Evolutionary conservation across 1,139 yeast genomes (phyloP).

Genomic region (Starmera stellimalicola): DNA sequence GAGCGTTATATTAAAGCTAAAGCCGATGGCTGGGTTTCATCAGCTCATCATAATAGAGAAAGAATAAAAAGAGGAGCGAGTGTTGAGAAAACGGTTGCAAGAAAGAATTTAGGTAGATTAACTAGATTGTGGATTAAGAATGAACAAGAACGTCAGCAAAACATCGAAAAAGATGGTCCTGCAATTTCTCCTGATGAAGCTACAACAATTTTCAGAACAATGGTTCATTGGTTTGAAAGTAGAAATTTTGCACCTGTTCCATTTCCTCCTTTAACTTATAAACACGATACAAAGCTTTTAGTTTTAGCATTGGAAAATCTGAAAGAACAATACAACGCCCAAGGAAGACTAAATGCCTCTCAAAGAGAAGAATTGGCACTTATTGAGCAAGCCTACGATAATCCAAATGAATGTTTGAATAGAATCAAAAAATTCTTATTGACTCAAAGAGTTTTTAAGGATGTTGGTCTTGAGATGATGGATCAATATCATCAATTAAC

Average conservation of each 20-base stretch:
- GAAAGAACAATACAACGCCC: conserved; percentile 77
- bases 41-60: conserved; percentile 88
- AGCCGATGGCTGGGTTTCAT: conserved; percentile 95
- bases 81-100: conserved; percentile 89
- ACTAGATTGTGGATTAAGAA: conserved; percentile 88
- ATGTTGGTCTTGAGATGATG: conserved; percentile 82
- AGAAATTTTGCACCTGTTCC: conserved; percentile 83
- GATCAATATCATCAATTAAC: conserved; percentile 78
- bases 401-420: conserved; percentile 87
- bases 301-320: conserved; percentile 84
- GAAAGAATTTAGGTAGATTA: conserved; percentile 83
- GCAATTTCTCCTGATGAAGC: conserved; percentile 83
- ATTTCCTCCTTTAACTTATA: conserved; percentile 86
- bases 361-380: conserved; percentile 90
- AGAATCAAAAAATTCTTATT: conserved; percentile 74
- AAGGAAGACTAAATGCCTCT: conserved; percentile 71
- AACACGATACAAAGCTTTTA: conserved; percentile 85
- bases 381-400: conserved; percentile 94
- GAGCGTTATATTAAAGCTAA: conserved; percentile 87
- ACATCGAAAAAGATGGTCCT: conserved; percentile 81
- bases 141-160: conserved; percentile 83
- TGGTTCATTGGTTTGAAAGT: conserved; percentile 91
- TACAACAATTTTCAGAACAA: conserved; percentile 71
- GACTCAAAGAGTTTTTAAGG: conserved; percentile 89
- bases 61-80: conserved; percentile 81